Percentiles rank a stretch among this genome's conserved stretches.
phyloP scores from a whole-genome alignment of 495 filamentous ascomycete genomes.

The Tetracladium marchalianum region DNA sequence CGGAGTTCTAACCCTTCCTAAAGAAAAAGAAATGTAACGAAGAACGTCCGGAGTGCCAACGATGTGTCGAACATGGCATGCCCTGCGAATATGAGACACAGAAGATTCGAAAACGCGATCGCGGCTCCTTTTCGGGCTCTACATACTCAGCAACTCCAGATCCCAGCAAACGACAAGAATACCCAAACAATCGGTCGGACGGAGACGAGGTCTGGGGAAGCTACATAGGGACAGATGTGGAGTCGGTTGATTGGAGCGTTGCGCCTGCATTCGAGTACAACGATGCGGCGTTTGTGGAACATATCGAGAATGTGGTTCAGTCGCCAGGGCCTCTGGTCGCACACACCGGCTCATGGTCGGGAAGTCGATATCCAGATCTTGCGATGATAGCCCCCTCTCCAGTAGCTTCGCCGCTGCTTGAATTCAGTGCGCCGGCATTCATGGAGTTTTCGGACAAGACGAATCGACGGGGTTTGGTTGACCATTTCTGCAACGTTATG shows the following conservation, averaged over 20 bases:
- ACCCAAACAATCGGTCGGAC: constrained; percentile 26
- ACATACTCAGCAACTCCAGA: constrained; percentile 2
- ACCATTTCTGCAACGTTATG: constrained; percentile 54
- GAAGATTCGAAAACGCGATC: constrained; percentile 44
- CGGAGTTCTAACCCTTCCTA: constrained; percentile 6
- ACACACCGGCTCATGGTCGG: constrained; percentile 1
- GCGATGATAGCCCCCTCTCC: constrained; percentile 38
- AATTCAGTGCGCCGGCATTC: constrained; percentile 42
- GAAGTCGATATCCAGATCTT: constrained; percentile 18
- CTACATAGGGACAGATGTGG: background rate
- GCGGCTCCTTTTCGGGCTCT: constrained; percentile 11
- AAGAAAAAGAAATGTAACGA: constrained; percentile 63
- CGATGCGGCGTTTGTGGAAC: too few species aligned
- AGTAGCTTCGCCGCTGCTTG: constrained; percentile 33
- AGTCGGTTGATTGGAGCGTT: background rate
- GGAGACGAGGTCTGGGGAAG: too few species aligned
- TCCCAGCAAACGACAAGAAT: constrained; percentile 20
- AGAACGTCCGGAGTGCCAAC: constrained; percentile 44
- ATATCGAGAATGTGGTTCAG: background rate
- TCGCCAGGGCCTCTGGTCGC: background rate
- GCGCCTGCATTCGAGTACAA: background rate
- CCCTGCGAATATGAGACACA: constrained; percentile 47
- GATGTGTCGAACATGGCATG: constrained; percentile 42
- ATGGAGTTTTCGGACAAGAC: constrained; percentile 43
- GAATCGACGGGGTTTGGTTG: constrained; percentile 44